Evolutionary conservation across 306 rosid species (phyloP).

Genomic region (Urtica urens): DNA sequence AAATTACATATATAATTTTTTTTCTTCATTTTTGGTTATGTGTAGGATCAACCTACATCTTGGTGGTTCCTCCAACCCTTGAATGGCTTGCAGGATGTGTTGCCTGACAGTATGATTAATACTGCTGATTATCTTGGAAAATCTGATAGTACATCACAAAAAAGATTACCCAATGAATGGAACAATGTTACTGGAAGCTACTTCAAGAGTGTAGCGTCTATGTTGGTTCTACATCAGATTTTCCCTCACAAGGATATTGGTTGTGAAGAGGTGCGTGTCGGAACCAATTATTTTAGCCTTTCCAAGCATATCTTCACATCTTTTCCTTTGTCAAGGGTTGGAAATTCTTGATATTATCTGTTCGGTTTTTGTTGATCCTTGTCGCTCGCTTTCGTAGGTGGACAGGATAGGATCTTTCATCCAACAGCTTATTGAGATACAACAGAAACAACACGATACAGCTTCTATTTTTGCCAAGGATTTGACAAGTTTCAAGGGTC

Average conservation of each 20-base stretch:
- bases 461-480: slow-evolving; percentile 49
- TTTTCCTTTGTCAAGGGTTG: background rate
- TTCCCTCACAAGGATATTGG: slow-evolving; percentile 61
- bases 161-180: slow-evolving; percentile 40
- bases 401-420: slow-evolving; percentile 51
- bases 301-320: background rate
- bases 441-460: slow-evolving; percentile 55
- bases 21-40: background rate
- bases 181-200: slow-evolving; percentile 45
- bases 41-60: slow-evolving; percentile 48
- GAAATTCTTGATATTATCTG: background rate
- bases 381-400: slow-evolving; percentile 52
- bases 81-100: slow-evolving; percentile 37
- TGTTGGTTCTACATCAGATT: slow-evolving; percentile 50
- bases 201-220: slow-evolving; percentile 61
- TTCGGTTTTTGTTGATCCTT: slow-evolving; percentile 6
- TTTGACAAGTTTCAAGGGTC: slow-evolving; percentile 41
- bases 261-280: slow-evolving; percentile 45
- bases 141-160: slow-evolving; percentile 11
- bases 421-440: slow-evolving; percentile 55
- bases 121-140: slow-evolving; percentile 15
- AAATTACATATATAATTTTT: too few relatives aligned
- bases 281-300: background rate
- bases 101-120: slow-evolving; percentile 30
- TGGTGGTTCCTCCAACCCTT: slow-evolving; percentile 89